Evolutionary conservation across 2,329 filamentous ascomycete genomes (phyloP), one percentile per base, ranked within the genome.

Genomic region (Scytalidium lignicola): DNA sequence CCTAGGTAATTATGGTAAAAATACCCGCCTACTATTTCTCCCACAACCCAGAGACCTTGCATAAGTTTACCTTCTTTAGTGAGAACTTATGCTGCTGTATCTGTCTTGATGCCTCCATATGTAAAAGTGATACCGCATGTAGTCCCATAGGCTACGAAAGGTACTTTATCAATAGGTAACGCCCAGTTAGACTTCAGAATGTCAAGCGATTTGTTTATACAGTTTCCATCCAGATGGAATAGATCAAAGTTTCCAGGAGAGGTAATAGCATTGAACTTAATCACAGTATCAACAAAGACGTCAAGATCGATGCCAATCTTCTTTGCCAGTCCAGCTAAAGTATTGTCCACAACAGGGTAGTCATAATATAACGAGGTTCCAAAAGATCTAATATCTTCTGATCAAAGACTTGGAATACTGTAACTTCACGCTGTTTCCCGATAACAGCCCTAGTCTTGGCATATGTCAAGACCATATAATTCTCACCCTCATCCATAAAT

Each of bases 71-170:
- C 67, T 0, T 71, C 74, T 1, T 64, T 62, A 4, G 70, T 66
- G 3, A 68, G 70, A 9, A 83, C 59, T 1, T 85, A 74, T 3
- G 69, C 69, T 2, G 73, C 72, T 0, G 76, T 81, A 41, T 79
- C 71, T 1, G 82, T 74, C 7, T 72, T 70, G 7, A 86, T 63
- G 0, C 83, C 82, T 1, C 82, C 82, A 65, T 85, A 86, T 0
- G 82, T 86, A 56, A 86, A 86, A 0, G 82, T 85, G 21, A 86
- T 74, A 1, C 83, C 83, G 39, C 79, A 80, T 5, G 76, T 78
- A 2, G 86, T 80, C 54, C 79, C 78, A 41, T 85, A 75, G 1
- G 82, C 82, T 18, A 82, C 64, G 56, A 80, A 85, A 0, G 82
- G 82, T 0, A 69, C 67, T 51, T 76, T 62, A 74, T 70, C 4